Percentiles rank a stretch among this genome's conserved stretches.
These are phyloP conservation scores for Pyrenophora tritici-repentis DNA, from an alignment of 2,329 filamentous ascomycete genomes.

Conservation along the genomic window DNA sequence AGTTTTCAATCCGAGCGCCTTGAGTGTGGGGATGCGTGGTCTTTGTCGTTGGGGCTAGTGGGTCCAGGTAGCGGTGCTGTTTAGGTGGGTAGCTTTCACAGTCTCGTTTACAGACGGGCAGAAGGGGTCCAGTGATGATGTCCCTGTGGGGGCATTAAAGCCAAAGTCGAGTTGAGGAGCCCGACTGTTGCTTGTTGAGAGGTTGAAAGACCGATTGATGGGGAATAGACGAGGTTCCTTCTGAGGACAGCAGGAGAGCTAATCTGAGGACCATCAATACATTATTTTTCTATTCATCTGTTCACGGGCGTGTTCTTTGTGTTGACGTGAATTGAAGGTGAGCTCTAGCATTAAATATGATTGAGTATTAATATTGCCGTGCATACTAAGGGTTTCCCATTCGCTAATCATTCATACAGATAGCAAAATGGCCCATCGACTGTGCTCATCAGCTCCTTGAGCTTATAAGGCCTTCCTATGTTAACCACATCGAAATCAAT, in stretches of 20 bases:
- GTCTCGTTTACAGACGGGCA: conserved; percentile 19
- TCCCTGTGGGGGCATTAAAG: conserved; percentile 40
- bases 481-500: conserved; percentile 49
- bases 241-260: conserved; percentile 45
- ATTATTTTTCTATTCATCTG: conserved; percentile 1
- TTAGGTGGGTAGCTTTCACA: conserved; percentile 13
- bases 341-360: no score
- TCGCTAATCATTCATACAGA: conserved; percentile 44
- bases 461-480: conserved; percentile 42
- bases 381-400: no score
- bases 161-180: conserved; percentile 43
- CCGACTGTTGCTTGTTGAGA: conserved; percentile 21
- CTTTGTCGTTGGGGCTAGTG: conserved; percentile 29
- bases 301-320: neutral
- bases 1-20: conserved; percentile 47
- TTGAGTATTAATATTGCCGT: no score
- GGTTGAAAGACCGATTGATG: conserved; percentile 16
- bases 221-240: conserved; percentile 29
- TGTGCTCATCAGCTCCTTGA: conserved; percentile 54
- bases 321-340: neutral
- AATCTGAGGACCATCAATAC: conserved; percentile 40
- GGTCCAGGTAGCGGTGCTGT: conserved; percentile 16
- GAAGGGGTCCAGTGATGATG: conserved; percentile 42
- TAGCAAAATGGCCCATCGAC: conserved; percentile 56
- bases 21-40: conserved; percentile 33